A percentile compares a stretch with the other conserved stretches of the same genome.
Evolutionary conservation across 164 flowering plant genomes (phyloP).

Genomic region (Vitis rotundifolia): DNA sequence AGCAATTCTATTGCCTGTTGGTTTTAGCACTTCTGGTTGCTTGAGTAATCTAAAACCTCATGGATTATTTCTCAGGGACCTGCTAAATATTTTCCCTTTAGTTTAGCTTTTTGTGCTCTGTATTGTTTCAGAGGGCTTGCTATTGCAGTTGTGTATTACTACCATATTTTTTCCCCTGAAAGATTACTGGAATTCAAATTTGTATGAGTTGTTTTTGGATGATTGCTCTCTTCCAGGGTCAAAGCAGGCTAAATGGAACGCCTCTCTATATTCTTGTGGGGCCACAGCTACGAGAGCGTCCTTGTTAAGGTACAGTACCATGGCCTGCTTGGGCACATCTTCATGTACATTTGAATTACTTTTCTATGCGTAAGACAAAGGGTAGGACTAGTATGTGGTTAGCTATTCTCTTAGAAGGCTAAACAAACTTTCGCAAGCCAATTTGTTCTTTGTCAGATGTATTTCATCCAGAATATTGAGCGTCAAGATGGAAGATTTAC

Average conservation of each 20-base stretch:
- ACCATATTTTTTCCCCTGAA: background rate
- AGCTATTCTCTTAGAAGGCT: no score
- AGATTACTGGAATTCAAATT: background rate
- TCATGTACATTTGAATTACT: no score
- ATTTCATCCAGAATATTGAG: no score
- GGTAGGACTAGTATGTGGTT: no score
- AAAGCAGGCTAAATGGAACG: slow-evolving; percentile 57
- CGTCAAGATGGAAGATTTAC: no score
- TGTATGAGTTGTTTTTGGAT: background rate
- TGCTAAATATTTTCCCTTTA: background rate
- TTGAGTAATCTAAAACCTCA: background rate
- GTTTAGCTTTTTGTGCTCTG: background rate
- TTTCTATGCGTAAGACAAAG: no score
- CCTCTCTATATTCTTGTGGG: slow-evolving; percentile 82
- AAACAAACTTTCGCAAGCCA: no score
- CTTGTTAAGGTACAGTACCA: no score
- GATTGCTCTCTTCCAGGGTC: slow-evolving; percentile 44
- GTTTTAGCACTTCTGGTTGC: background rate
- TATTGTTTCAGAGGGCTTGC: background rate
- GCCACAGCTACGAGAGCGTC: slow-evolving; percentile 31
- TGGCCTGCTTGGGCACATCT: no score
- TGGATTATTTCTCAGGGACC: no score
- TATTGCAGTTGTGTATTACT: background rate
- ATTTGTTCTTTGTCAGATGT: no score
- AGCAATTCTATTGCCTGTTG: background rate